Evolutionary conservation across 2,329 filamentous ascomycete species (phyloP), one percentile per base, ranked within the genome.

Genomic region (Metarhizium robertsii): DNA sequence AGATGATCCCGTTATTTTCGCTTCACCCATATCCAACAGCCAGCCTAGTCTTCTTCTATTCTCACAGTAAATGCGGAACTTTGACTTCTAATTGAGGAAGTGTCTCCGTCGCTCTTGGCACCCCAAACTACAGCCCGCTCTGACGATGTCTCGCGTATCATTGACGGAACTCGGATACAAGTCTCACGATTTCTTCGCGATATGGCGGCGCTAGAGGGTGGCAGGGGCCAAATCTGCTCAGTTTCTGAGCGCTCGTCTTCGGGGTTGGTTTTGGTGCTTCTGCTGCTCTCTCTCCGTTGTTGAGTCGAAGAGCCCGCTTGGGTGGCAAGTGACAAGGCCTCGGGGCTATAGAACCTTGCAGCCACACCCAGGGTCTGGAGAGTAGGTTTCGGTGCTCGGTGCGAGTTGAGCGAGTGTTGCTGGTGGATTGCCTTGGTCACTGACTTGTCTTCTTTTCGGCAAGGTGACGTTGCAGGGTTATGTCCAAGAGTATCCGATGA

Each of bases 401-500:
- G 48, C 4, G 50, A n/a, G 51, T 42, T 55, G n/a, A 54, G 45
- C 1, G 59, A 54, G 14, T 56, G 53, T 42, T 61, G 57, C 11
- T 52, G 53, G 45, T 61, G 59, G 40, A 59, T 57, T 6, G 53
- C 48, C 16, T 56, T 57, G 46, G 59, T 58, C 14, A 49, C 55
- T 1, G 54, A 59, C 13, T 36, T 50, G n/a, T 57, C 55, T 13
- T 57, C 46, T 18, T 4, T 46, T n/a, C 20, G 50, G 38, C 16
- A 45, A 14, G 36, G 47, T 25, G 47, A 25, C 6, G 47, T 49
- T 10, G 25, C 46, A 6, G 49, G 49, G 6, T 43, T 18, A 6
- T n/a, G 42, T 3, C 61, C 61, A n/a, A 62, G 58, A 1, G 59
- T 62, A 20, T 61, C 59, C 1, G 61, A 62, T 0, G 59, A 61